Conservation (phyloP, 345 rosid species). For the Gossypium thurberi region DNA sequence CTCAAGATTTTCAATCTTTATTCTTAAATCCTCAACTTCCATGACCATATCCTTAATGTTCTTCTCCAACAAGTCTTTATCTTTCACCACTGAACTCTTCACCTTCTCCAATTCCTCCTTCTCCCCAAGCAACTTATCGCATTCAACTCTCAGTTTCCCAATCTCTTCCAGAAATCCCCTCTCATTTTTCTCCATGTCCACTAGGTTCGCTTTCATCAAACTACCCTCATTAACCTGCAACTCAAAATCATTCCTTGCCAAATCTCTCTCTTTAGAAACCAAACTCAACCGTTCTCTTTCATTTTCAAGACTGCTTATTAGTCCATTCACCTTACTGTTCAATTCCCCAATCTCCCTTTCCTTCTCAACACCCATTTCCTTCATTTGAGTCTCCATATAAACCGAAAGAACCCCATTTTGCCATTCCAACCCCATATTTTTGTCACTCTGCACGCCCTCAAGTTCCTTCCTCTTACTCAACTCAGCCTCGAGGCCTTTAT, state of each 20-base stretch:
- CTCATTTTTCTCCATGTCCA: slow-evolving; percentile 36
- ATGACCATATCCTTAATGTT: slow-evolving; percentile 20
- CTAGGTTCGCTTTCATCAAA: slow-evolving; percentile 29
- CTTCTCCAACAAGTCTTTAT: slow-evolving; percentile 30
- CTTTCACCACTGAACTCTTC: slow-evolving; percentile 16
- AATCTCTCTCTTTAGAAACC: slow-evolving; percentile 43
- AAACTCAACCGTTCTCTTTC: slow-evolving; percentile 24
- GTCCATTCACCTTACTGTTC: slow-evolving; percentile 25
- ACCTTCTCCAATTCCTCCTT: slow-evolving; percentile 20
- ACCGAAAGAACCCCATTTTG: slow-evolving; percentile 31
- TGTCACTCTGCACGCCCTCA: slow-evolving; percentile 31
- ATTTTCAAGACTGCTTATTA: slow-evolving; percentile 25
- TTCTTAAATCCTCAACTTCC: slow-evolving; percentile 31
- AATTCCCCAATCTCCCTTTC: slow-evolving; percentile 33
- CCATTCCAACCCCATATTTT: slow-evolving; percentile 35
- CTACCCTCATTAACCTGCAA: slow-evolving; percentile 24
- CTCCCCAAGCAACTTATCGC: slow-evolving; percentile 1
- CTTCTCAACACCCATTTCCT: slow-evolving; percentile 31
- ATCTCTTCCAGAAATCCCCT: slow-evolving; percentile 24
- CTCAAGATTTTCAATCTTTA: slow-evolving; percentile 24
- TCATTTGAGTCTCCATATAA: slow-evolving; percentile 35
- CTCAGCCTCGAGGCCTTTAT: slow-evolving; percentile 40
- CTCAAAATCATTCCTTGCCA: slow-evolving; percentile 23
- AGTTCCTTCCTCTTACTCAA: slow-evolving; percentile 32
- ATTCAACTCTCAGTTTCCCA: slow-evolving; percentile 25